Conservation (phyloP, 2,329 filamentous ascomycete species). For the Thielaviopsis populi region DNA sequence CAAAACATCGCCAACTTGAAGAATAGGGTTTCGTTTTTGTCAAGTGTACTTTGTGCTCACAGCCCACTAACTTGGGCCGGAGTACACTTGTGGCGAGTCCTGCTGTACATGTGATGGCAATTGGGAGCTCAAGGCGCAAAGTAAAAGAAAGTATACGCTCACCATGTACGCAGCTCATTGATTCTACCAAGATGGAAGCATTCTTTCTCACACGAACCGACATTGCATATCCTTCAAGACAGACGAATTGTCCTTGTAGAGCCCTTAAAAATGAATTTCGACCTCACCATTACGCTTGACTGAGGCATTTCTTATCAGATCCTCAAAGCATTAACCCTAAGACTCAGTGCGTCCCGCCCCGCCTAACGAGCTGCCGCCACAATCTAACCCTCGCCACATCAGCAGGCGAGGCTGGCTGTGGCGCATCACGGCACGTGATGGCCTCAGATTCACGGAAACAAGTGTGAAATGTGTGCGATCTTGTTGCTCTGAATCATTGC, state of each 20-base stretch:
- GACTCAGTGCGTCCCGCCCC: not conserved
- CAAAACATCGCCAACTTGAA: conserved; percentile 2
- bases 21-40: not conserved
- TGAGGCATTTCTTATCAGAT: not conserved
- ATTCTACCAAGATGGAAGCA: no score
- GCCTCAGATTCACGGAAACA: not conserved
- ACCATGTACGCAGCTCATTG: no score
- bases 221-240: no score
- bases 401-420: not conserved
- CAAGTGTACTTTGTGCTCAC: not conserved
- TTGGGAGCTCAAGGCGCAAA: not conserved
- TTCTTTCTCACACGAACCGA: no score
- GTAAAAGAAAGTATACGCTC: no score
- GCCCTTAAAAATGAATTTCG: no score
- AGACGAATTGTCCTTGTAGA: no score
- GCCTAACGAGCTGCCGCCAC: not conserved
- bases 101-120: not conserved
- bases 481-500: no score
- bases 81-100: not conserved
- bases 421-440: not conserved
- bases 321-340: not conserved
- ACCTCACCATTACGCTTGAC: no score
- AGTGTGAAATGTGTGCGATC: not conserved
- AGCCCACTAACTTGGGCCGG: not conserved
- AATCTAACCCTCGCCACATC: not conserved